A percentile compares a stretch with the other conserved stretches of the same genome.
Conservation (phyloP, 257 asterid species). For the Ilex asprella region DNA sequence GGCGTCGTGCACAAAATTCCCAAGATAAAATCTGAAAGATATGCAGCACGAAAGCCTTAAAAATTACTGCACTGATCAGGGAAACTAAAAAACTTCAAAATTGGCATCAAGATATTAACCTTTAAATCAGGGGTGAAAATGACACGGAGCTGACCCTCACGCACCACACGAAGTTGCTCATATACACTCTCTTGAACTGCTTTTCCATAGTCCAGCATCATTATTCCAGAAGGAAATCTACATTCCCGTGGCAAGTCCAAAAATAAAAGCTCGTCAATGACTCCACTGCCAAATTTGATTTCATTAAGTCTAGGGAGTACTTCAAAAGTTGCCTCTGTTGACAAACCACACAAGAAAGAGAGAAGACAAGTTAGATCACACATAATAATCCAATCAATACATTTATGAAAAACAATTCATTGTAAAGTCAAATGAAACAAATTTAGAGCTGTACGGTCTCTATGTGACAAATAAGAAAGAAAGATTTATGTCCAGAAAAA, state of each 20-base stretch:
- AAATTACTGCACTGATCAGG: background rate
- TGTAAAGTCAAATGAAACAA: too few species aligned
- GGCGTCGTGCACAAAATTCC: slow-evolving; percentile 97
- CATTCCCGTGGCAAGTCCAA: slow-evolving; percentile 96
- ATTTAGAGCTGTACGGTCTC: too few species aligned
- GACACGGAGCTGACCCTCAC: slow-evolving; percentile 96
- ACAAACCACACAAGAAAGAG: slow-evolving; percentile 8
- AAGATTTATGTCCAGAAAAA: too few species aligned
- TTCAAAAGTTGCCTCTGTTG: slow-evolving; percentile 93
- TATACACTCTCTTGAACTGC: slow-evolving; percentile 95
- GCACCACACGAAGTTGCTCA: slow-evolving; percentile 94
- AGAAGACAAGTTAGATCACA: background rate
- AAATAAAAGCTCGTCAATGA: slow-evolving; percentile 81
- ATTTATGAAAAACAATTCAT: too few species aligned
- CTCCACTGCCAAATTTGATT: slow-evolving; percentile 90
- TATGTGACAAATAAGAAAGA: too few species aligned
- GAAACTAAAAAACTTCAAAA: background rate
- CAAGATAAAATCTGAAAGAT: slow-evolving; percentile 66
- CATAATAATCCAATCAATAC: too few species aligned
- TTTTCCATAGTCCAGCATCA: slow-evolving; percentile 89
- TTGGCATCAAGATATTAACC: slow-evolving; percentile 28
- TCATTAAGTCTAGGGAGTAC: slow-evolving; percentile 95
- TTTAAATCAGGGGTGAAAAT: slow-evolving; percentile 85
- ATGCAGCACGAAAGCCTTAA: background rate
- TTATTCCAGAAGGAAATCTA: slow-evolving; percentile 79